Evolutionary conservation across 169 alveolate genomes (phyloP).

Genomic region (Perkinsus olseni): DNA sequence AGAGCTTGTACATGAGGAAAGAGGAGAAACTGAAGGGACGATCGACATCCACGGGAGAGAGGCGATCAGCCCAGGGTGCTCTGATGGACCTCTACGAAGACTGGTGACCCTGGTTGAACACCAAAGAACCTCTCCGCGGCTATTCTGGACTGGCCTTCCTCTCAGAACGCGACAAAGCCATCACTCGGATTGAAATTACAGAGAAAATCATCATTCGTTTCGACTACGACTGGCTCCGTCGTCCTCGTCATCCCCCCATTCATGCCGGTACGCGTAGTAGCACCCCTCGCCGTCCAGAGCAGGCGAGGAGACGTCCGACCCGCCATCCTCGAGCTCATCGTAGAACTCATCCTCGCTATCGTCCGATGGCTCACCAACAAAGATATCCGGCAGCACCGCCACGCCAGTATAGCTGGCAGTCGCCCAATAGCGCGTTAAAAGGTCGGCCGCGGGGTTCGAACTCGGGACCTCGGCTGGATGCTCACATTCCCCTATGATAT

Average conservation of each 20-base stretch:
- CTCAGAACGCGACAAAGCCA: too few relatives aligned
- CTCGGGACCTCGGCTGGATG: background rate
- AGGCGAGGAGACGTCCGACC: background rate
- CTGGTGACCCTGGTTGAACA: too few relatives aligned
- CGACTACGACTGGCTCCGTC: background rate
- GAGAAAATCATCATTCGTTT: background rate
- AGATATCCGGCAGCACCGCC: background rate
- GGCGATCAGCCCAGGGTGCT: too few relatives aligned
- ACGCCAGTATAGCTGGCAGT: background rate
- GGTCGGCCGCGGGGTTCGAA: background rate
- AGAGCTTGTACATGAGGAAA: background rate
- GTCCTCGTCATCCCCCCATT: background rate
- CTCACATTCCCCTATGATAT: background rate
- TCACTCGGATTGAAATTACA: background rate
- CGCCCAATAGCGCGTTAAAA: background rate
- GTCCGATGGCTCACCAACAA: background rate
- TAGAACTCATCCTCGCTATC: background rate
- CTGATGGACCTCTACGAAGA: too few relatives aligned
- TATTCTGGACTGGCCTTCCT: too few relatives aligned
- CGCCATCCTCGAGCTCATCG: background rate
- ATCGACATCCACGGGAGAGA: background rate
- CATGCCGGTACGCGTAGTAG: background rate
- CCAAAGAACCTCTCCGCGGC: too few relatives aligned
- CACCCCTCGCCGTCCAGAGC: background rate
- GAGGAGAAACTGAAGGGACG: background rate